Evolutionary conservation across 2,329 filamentous ascomycete species (phyloP), one percentile per base, ranked within the genome.

Genomic region (Cercospora sojina): DNA sequence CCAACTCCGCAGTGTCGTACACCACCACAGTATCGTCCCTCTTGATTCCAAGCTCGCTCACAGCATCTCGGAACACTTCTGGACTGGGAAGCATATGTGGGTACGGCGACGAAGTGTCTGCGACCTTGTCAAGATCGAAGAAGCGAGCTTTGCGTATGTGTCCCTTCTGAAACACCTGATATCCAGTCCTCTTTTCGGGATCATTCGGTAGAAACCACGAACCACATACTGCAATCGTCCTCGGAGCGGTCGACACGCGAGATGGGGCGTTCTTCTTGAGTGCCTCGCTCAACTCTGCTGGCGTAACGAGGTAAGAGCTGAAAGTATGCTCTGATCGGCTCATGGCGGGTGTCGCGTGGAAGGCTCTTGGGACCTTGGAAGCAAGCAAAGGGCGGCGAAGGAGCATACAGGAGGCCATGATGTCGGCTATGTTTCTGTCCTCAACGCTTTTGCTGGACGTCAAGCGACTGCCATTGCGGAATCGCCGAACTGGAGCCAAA

Each of bases 181-280:
- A 87, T 62, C 95, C 95, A 59, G 87, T 91, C 68, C 93, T 89
- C 62, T 87, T 87, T 72, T 85, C 76, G 1, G 85, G 83, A 71
- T 97, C 94, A 79, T 97, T 98, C 69, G 95, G 95, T 69, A 99
- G 87, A 77, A 97, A 99, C 95, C 95, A 99, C 25, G 92, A 87
- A 56, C 93, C 95, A 80, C 93, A 97, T 49, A 99, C 85, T 2
- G 95, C 91, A 62, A 99, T 88, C 51, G 96, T 90, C 71, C 91
- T 89, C 1, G 94, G 91, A 12, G 92, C 88, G 51, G 91, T 90
- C 67, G 91, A 92, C 74, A 94, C 91, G 69, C 90, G 88, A 62
- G 90, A 91, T 12, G 90, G 86, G 3, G 92, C 86, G 78, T 94
- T 96, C 81, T 90, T 90, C 79, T 90, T 89, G 60, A 99, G 85